Base-by-base conservation (phyloP, 148 eudicot species). In the Drosera capensis region DNA sequence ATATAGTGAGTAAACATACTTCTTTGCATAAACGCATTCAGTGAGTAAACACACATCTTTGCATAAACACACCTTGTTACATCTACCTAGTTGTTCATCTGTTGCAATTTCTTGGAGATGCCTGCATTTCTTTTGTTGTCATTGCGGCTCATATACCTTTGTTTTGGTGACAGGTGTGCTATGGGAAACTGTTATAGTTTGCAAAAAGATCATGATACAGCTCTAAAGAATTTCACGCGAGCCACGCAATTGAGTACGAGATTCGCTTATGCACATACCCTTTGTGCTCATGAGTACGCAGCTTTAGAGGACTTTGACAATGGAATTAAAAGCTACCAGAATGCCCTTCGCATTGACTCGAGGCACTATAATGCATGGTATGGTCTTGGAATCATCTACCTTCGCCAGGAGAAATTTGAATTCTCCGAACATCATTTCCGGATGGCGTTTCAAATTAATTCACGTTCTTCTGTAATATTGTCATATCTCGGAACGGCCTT, bases 301-400 rank as follows among this genome's bases (percentile, higher is more conserved):
- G 99, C 99, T 8, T 64, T 92, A 47, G 99, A 92, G 62, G 99
- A 92, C 66, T 85, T 73, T 70, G 94, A 81, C 41, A 85, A 68
- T 64, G 95, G 88, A 55, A 72, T 92, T 36, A 76, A 70, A 68
- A 75, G 95, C 55, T 92, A 75, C 70, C 95, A 79, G 42, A 73
- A 45, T 70, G 95, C 99, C 42, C 86, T 85, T 57, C 62, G 64
- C 51, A 74, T 79, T 54, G 95, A 92, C 72, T 58, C 85, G n/a
- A 73, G 99, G 50, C 95, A 92, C 71, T 82, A 92, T 60, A 92
- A 92, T 68, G 88, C 99, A 25, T 92, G 99, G 99, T 85, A 92
- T 71, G 99, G 99, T 42, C 94, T 92, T 42, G 95, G 95, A 62
- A 85, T 92, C 88, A 69, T 85, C 48, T 92, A 81, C 49, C 94